Evolutionary conservation across 2,329 filamentous ascomycete species (phyloP), one percentile per base, ranked within the genome.

Genomic region (Aspergillus pseudoglaucus): DNA sequence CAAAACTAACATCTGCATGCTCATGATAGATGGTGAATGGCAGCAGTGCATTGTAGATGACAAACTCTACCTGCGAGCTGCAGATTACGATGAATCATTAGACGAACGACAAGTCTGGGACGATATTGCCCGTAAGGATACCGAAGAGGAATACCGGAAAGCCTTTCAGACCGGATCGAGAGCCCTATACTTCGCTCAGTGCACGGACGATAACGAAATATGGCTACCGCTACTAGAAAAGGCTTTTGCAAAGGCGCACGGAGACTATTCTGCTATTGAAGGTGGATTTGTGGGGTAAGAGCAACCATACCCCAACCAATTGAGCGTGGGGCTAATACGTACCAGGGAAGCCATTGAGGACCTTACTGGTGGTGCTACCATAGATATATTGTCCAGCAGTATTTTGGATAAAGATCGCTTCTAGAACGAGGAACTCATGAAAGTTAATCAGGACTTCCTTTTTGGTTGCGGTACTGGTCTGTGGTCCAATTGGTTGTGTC

Each of bases 1-100:
- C 20, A 6, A n/a, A 15, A 33, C 47, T 45, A 12, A 46, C 7
- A 37, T 8, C n/a, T 7, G 10, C 10, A 6, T 22, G 45, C 20
- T 38, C 52, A 37, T 14, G 44, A 42, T 54, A 80, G 88, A 91
- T 57, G 89, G 89, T 46, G 88, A 93, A 67, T 95, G 89, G 90
- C 87, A 91, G 48, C 89, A 90, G 58, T 90, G 87, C 49, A 90
- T 95, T 52, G 83, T 95, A 50, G 90, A 95, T 61, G 90, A 95
- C 67, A 94, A 94, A 68, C 76, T 95, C 2, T 94, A 88, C 64
- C 78, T 95, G 15, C 87, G 84, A 50, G 88, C 87, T 1, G 85
- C 88, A 4, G 85, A 87, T 61, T 94, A 88, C 72, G 87, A 94
- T 55, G 87, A 88, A 30, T 84, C 82, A 1, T 83, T 86, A 44